Evolutionary conservation across 2,329 filamentous ascomycete species (phyloP).

Genomic region (Beauveria rudraprayagi): DNA sequence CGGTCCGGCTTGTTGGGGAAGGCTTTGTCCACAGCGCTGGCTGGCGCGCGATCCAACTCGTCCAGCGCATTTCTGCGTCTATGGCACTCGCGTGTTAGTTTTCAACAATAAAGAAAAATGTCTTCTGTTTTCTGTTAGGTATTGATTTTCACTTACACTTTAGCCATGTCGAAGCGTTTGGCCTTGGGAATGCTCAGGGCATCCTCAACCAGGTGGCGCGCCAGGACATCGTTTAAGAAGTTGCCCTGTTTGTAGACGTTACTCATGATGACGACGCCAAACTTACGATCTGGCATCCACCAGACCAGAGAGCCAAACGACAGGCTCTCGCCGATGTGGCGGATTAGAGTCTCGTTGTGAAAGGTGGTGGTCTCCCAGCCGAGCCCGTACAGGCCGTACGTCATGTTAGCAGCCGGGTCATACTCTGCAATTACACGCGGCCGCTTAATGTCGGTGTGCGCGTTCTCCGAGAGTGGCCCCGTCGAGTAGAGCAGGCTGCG

Average conservation of each 20-base stretch:
- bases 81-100: too few species aligned
- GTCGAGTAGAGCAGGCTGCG: neutral
- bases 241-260: neutral
- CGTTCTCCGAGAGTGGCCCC: neutral
- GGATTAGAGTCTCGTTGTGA: neutral
- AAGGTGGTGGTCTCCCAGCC: neutral
- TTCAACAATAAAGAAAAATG: too few species aligned
- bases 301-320: neutral
- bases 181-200: neutral
- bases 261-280: neutral
- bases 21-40: neutral
- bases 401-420: rapidly evolving
- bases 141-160: neutral
- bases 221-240: neutral
- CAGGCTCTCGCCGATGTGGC: neutral
- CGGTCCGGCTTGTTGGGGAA: neutral
- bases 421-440: neutral
- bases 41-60: too few species aligned
- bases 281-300: neutral
- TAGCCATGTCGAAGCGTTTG: neutral
- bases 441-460: neutral
- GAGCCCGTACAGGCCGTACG: neutral
- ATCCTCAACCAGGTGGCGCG: neutral
- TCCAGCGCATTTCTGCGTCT: neutral
- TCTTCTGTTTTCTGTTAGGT: too few species aligned